Percentiles rank a stretch among this genome's conserved stretches.
phyloP scores from a whole-genome alignment of 169 alveolate species.

The Hammondia hammondi region DNA sequence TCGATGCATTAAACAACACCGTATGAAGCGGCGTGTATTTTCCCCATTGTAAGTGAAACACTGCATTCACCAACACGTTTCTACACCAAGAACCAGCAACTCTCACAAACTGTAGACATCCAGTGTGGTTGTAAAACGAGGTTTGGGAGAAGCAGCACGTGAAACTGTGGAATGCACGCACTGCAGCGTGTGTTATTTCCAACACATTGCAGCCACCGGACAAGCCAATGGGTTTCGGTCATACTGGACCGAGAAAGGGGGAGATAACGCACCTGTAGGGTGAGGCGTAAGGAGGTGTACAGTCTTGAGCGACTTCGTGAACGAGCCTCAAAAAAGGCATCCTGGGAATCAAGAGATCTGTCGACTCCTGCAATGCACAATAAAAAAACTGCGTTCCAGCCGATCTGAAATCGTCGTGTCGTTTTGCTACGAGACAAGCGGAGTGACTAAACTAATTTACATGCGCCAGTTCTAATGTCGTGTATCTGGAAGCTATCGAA shows the following conservation, averaged over 20 bases:
- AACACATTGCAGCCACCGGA: background rate
- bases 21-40: too few species aligned
- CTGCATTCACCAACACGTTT: too few species aligned
- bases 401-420: too few species aligned
- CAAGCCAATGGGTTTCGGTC: background rate
- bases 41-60: too few species aligned
- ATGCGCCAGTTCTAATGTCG: too few species aligned
- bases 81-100: too few species aligned
- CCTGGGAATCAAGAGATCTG: constrained; percentile 91
- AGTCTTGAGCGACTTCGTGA: constrained; percentile 86
- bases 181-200: background rate
- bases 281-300: constrained; percentile 45
- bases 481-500: too few species aligned
- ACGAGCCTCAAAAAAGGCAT: constrained; percentile 94
- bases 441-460: too few species aligned
- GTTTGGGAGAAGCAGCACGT: background rate
- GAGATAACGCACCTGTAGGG: background rate
- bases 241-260: background rate
- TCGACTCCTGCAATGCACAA: constrained; percentile 80
- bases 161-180: background rate
- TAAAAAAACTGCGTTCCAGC: too few species aligned
- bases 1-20: too few species aligned
- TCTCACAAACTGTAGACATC: background rate
- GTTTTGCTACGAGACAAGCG: too few species aligned
- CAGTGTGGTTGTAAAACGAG: background rate